These are phyloP conservation scores for Hypoxylon sp. DNA, from an alignment of 2,329 filamentous ascomycete species.

Conservation along the genomic window DNA sequence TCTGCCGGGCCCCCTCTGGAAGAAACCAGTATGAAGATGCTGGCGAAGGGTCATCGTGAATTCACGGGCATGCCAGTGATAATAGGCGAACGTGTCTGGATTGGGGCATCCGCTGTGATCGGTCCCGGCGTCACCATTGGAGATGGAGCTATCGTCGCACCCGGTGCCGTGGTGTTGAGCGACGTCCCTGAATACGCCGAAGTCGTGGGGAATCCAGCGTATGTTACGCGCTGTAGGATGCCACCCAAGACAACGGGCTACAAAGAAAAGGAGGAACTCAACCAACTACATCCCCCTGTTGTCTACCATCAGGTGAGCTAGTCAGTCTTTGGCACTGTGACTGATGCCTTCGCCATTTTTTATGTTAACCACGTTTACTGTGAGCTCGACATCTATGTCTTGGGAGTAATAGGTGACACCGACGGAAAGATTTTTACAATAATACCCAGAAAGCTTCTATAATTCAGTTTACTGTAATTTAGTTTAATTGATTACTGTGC, in stretches of 20 bases:
- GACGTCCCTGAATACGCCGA: slow-evolving; percentile 14
- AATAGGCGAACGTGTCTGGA: slow-evolving; percentile 15
- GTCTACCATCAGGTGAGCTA: slow-evolving; percentile 3
- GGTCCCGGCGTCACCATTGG: slow-evolving; percentile 27
- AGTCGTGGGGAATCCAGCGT: slow-evolving; percentile 23
- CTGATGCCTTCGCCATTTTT: too few species aligned
- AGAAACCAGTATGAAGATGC: neutral
- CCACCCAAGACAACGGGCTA: neutral
- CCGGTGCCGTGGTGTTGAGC: slow-evolving; percentile 18
- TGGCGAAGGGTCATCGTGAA: slow-evolving; percentile 4
- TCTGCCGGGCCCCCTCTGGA: slow-evolving; percentile 20
- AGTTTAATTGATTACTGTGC: neutral
- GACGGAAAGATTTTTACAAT: neutral
- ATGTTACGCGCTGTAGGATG: neutral
- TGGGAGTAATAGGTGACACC: neutral
- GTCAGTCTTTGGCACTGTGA: neutral
- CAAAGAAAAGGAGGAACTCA: neutral
- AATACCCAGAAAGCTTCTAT: neutral
- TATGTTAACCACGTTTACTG: neutral
- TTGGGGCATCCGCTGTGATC: slow-evolving; percentile 22
- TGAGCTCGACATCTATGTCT: neutral
- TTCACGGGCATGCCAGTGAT: neutral
- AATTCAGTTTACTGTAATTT: neutral
- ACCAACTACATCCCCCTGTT: neutral
- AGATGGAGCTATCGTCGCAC: slow-evolving; percentile 1